Conservation (phyloP, 2,329 filamentous ascomycete genomes). For the Alternaria atra region DNA sequence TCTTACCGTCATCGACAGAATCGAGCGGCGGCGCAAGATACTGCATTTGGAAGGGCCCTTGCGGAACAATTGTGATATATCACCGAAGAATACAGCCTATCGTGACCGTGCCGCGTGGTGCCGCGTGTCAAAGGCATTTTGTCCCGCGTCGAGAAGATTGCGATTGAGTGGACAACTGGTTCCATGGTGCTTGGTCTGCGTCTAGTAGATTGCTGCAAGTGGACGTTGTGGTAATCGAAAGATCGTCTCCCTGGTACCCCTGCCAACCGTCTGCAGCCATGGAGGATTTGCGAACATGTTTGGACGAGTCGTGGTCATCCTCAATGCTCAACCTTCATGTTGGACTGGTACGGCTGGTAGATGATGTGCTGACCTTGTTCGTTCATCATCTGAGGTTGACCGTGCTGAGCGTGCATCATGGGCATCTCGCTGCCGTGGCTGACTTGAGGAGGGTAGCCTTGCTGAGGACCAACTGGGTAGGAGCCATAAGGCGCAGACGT, state of each 20-base stretch:
- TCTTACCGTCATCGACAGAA: constrained; percentile 12
- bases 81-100: constrained; percentile 10
- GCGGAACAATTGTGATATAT: constrained; percentile 7
- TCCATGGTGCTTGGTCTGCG: background rate
- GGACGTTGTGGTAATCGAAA: constrained; percentile 5
- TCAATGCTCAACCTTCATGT: constrained; percentile 54
- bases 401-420: constrained; percentile 49
- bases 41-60: constrained; percentile 8
- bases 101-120: constrained; percentile 9
- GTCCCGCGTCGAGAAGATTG: constrained; percentile 5
- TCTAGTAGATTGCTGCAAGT: constrained; percentile 7
- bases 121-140: constrained; percentile 7
- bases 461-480: constrained; percentile 40
- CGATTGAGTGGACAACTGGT: background rate
- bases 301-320: constrained; percentile 10
- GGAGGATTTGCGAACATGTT: constrained; percentile 15
- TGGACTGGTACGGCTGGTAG: constrained; percentile 46
- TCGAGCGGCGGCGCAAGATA: constrained; percentile 5
- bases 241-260: constrained; percentile 5
- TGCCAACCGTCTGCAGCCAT: constrained; percentile 19
- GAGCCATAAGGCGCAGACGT: constrained; percentile 38
- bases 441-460: constrained; percentile 46
- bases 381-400: constrained; percentile 50
- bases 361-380: constrained; percentile 52
- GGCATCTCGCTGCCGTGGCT: constrained; percentile 49